Conservation (phyloP, 2,329 filamentous ascomycete species). For the Cordyceps farinosa region DNA sequence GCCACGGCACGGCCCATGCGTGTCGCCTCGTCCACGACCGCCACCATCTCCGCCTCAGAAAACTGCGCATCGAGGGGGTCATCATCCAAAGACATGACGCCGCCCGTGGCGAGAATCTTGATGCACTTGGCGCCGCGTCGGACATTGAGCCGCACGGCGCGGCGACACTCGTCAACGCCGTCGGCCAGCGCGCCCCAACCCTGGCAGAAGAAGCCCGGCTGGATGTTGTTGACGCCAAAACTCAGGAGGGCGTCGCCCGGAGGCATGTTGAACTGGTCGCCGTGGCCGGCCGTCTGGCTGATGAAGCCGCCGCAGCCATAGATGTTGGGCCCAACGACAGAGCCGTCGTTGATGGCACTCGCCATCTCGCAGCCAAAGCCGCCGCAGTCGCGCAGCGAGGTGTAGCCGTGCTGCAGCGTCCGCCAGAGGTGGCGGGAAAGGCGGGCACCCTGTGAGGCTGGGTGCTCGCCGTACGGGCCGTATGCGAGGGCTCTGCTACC, state of each 20-base stretch:
- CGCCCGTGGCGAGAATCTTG: conserved; percentile 39
- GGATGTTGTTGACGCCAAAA: conserved; percentile 31
- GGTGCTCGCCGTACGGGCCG: conserved; percentile 28
- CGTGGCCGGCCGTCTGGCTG: conserved; percentile 47
- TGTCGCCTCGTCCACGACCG: conserved; percentile 36
- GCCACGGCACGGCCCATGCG: conserved; percentile 35
- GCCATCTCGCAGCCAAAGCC: conserved; percentile 44
- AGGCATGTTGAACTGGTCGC: conserved; percentile 35
- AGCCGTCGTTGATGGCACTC: conserved; percentile 40
- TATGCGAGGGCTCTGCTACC: conserved; percentile 24
- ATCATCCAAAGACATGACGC: conserved; percentile 38
- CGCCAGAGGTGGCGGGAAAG: conserved; percentile 38
- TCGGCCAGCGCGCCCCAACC: conserved; percentile 31
- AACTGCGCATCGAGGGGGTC: conserved; percentile 38
- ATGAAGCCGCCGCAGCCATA: conserved; percentile 44
- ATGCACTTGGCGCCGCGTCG: conserved; percentile 35
- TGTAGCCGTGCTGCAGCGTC: conserved; percentile 44
- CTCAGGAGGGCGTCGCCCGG: conserved; percentile 34
- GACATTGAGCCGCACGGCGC: conserved; percentile 38
- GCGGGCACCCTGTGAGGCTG: conserved; percentile 33
- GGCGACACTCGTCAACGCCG: conserved; percentile 39
- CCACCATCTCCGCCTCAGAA: conserved; percentile 35
- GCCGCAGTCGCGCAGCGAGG: conserved; percentile 47
- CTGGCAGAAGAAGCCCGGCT: conserved; percentile 29
- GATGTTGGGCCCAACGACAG: conserved; percentile 45